A percentile compares a stretch with the other conserved stretches of the same genome.
These are phyloP conservation scores for Cucumis cinereus DNA, from an alignment of 306 rosid genomes.

Conservation along the genomic window DNA sequence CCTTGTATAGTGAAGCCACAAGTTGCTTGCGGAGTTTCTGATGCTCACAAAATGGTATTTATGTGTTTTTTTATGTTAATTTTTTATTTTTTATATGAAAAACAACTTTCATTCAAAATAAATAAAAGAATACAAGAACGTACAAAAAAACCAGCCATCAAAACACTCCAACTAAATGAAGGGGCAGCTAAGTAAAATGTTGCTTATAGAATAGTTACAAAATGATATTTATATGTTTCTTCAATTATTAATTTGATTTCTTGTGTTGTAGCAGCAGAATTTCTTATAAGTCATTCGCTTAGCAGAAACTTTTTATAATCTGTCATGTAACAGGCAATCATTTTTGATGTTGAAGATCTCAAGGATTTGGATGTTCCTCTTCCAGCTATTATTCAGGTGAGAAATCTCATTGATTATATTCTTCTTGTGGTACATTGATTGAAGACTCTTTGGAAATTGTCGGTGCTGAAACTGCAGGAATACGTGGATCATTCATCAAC, in stretches of 20 bases:
- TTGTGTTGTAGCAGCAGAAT: background rate
- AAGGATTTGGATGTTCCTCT: constrained; percentile 65
- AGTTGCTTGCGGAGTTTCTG: constrained; percentile 83
- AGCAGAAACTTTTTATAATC: background rate
- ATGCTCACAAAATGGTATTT: constrained; percentile 72
- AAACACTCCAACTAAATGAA: too few species aligned
- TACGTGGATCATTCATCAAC: constrained; percentile 88
- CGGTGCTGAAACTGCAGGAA: constrained; percentile 36
- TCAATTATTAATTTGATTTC: background rate
- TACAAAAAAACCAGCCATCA: too few species aligned
- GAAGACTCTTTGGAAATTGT: background rate
- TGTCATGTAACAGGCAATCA: constrained; percentile 42
- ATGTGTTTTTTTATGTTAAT: background rate
- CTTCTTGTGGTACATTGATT: background rate
- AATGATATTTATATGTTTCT: constrained; percentile 30
- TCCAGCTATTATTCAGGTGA: constrained; percentile 74
- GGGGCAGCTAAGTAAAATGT: too few species aligned
- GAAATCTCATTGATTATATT: background rate
- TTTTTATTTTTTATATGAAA: too few species aligned
- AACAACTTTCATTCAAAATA: too few species aligned
- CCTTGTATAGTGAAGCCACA: constrained; percentile 90
- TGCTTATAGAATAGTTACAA: constrained; percentile 8
- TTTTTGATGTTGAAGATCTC: constrained; percentile 55
- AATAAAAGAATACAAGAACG: too few species aligned
- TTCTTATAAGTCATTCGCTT: background rate